Conservation (phyloP, 208 protist genomes). For the Trypanosoma cruzi region DNA sequence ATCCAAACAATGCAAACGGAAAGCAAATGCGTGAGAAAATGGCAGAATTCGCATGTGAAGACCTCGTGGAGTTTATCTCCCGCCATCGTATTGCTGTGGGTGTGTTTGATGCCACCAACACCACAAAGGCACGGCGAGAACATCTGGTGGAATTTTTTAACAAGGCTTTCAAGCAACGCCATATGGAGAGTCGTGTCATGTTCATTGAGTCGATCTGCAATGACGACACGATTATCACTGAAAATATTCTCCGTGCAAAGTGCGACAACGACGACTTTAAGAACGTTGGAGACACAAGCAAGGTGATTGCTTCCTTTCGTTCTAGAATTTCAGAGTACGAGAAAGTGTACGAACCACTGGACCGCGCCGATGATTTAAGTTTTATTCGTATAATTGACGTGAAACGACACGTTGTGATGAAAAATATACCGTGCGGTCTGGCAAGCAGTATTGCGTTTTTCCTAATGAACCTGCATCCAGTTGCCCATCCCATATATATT, state of each 20-base stretch:
- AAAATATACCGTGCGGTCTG: conserved; percentile 70
- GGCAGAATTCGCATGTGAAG: conserved; percentile 84
- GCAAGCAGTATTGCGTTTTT: conserved; percentile 89
- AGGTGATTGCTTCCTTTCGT: conserved; percentile 81
- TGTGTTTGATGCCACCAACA: conserved; percentile 94
- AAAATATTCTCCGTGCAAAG: conserved; percentile 91
- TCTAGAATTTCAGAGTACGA: conserved; percentile 88
- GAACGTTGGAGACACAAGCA: conserved; percentile 69
- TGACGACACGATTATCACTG: conserved; percentile 85
- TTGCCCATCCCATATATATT: conserved; percentile 87
- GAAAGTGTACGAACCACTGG: conserved; percentile 88
- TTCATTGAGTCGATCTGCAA: conserved; percentile 94
- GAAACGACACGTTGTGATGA: conserved; percentile 85
- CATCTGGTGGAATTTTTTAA: conserved; percentile 73
- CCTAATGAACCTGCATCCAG: conserved; percentile 87
- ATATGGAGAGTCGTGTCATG: conserved; percentile 73
- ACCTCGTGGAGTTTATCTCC: conserved; percentile 80
- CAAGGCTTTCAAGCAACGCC: conserved; percentile 32
- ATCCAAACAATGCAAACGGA: conserved; percentile 73
- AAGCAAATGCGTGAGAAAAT: conserved; percentile 84
- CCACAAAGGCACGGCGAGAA: conserved; percentile 66
- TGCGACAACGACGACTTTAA: conserved; percentile 93
- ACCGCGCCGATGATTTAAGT: conserved; percentile 52
- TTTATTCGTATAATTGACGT: conserved; percentile 93
- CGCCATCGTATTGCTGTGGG: conserved; percentile 70